Conservation (phyloP, 768 basidiomycete genomes). For the Auriculariales sp. region DNA sequence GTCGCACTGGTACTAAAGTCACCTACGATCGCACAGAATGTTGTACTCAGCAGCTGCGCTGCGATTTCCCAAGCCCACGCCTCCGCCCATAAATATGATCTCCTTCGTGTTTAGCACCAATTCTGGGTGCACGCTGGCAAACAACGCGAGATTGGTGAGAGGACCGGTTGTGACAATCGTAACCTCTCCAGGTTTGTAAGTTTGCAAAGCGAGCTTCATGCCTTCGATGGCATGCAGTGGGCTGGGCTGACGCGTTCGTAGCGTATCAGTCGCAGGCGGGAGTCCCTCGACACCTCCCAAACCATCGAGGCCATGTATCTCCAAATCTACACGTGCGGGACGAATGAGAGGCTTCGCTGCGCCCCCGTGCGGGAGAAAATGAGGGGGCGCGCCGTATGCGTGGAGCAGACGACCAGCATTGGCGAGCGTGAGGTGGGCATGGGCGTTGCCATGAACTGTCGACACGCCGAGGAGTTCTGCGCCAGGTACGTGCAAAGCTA, state of each 20-base stretch:
- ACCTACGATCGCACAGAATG: constrained; percentile 67
- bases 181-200: constrained; percentile 44
- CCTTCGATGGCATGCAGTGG: constrained; percentile 49
- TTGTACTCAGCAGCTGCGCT: constrained; percentile 78
- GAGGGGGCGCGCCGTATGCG: constrained; percentile 51
- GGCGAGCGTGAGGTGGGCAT: constrained; percentile 38
- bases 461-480: constrained; percentile 71
- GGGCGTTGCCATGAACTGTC: constrained; percentile 75
- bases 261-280: constrained; percentile 30
- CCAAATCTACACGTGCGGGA: constrained; percentile 44
- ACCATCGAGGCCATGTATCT: constrained; percentile 75
- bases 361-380: constrained; percentile 51
- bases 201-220: constrained; percentile 36
- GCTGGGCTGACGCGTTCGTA: constrained; percentile 36
- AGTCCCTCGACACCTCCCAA: constrained; percentile 77
- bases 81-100: constrained; percentile 87
- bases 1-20: neutral
- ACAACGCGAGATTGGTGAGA: constrained; percentile 70
- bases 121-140: constrained; percentile 37
- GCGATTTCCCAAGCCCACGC: constrained; percentile 68
- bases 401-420: constrained; percentile 70
- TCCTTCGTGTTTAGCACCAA: constrained; percentile 43
- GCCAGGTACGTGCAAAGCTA: constrained; percentile 52
- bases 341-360: constrained; percentile 55
- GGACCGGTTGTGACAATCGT: constrained; percentile 67